Evolutionary conservation across 164 flowering plant species (phyloP), one percentile per base, ranked within the genome.

Genomic region (Annona cherimola): DNA sequence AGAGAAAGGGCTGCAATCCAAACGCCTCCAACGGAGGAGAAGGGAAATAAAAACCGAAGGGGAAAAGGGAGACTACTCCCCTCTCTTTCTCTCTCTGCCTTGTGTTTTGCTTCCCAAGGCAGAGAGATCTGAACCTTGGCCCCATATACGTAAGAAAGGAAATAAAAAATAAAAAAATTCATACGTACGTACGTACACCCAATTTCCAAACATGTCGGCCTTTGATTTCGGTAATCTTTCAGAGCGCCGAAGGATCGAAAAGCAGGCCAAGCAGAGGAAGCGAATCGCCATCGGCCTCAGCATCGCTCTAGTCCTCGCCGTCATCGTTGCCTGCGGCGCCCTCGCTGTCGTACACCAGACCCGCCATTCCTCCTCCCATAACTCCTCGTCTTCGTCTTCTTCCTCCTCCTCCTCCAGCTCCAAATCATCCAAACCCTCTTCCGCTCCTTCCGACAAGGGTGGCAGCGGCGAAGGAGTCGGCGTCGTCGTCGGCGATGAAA

Each of bases 231-330:
- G 72, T 62, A 45, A 74, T 55, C 39, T 76, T n/a, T 20, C 75
- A 1, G 79, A 76, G 60, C 82, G 82, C 20, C 77, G 79, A 4
- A 74, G 55, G 68, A 71, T 50, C 7, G 82, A 79, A 50, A 76
- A 63, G 69, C 70, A 43, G 59, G 61, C 67, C 26, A 74, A 72
- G 61, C 54, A 68, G 55, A 74, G 66, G 61, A 68, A 71, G 66
- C 71, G 67, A 63, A 60, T 76, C 8, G 42, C 72, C 35, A 74
- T 76, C 6, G 5, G 18, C 4, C 50, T 41, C 9, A 57, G 18
- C 12, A 3, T 12, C 2, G 41, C 18, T 9, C 41, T 64, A 2
- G 1, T 14, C n/a, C 6, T 64, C 67, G 12, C 18, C 67, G 4
- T 64, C 18, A 18, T 64, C 14, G 20, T 16, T 6, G 67, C 19